These are phyloP conservation scores for Pyrus betulifolia DNA, from an alignment of 306 rosid genomes.

Conservation along the genomic window DNA sequence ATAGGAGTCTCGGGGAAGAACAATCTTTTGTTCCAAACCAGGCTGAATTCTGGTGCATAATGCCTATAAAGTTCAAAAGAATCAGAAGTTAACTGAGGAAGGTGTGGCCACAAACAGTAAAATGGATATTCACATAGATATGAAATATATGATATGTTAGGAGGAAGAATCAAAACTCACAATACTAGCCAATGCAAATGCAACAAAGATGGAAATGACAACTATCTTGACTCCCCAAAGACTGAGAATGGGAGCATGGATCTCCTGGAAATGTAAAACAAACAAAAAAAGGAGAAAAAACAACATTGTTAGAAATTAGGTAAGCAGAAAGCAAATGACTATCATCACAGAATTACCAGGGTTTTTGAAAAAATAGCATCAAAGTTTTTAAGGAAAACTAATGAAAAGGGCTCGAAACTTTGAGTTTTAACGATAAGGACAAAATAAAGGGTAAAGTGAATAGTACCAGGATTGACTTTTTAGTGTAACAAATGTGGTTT, in stretches of 20 bases:
- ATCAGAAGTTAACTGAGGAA: not conserved
- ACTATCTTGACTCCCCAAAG: conserved; percentile 78
- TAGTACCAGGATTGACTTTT: no score
- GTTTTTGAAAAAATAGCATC: not conserved
- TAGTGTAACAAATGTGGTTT: no score
- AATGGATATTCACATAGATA: conserved; percentile 4
- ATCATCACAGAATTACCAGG: not conserved
- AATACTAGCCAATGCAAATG: conserved; percentile 81
- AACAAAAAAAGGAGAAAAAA: not conserved
- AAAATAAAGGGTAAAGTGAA: no score
- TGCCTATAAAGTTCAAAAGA: conserved; percentile 45
- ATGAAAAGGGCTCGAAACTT: no score
- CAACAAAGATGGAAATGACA: conserved; percentile 67
- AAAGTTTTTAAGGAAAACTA: not conserved
- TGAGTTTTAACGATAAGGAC: no score
- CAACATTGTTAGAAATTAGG: conserved; percentile 11
- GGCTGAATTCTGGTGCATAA: conserved; percentile 88
- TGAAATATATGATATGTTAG: not conserved
- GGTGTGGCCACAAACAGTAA: conserved; percentile 12
- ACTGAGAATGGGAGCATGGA: conserved; percentile 91
- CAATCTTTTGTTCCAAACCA: conserved; percentile 92
- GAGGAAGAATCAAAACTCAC: conserved; percentile 42
- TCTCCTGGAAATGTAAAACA: conserved; percentile 59
- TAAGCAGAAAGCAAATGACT: not conserved
- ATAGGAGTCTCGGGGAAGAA: conserved; percentile 92